These are phyloP conservation scores for Sextonia rubra DNA, from an alignment of 164 flowering plant genomes.

Conservation along the genomic window DNA sequence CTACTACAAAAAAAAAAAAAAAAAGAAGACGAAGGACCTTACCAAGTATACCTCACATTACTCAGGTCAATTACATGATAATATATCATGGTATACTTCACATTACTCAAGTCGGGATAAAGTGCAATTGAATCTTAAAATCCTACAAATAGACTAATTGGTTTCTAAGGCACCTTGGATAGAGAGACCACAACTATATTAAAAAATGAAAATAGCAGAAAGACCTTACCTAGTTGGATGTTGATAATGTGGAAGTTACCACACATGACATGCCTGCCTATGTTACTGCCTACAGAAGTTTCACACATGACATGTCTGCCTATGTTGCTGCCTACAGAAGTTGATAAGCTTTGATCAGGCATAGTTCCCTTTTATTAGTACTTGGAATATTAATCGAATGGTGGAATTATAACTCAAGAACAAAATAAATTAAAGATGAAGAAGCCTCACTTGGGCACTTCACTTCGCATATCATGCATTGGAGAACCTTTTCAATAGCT, in stretches of 20 bases:
- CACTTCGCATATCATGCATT: too few species aligned
- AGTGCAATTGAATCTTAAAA: constrained; percentile 77
- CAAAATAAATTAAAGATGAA: too few species aligned
- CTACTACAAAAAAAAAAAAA: too few species aligned
- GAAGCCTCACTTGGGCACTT: too few species aligned
- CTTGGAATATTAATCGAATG: too few species aligned
- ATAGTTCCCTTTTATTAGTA: too few species aligned
- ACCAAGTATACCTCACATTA: too few species aligned
- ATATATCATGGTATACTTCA: constrained; percentile 43
- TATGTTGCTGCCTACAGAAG: constrained; percentile 68
- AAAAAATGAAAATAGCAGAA: background rate
- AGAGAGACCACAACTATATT: background rate
- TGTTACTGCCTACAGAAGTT: constrained; percentile 71
- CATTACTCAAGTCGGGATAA: constrained; percentile 72
- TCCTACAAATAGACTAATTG: constrained; percentile 40
- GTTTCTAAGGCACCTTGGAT: background rate
- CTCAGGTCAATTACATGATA: background rate
- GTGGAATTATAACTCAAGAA: too few species aligned
- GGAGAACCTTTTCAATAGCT: too few species aligned
- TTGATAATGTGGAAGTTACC: constrained; percentile 81
- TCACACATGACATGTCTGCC: constrained; percentile 89
- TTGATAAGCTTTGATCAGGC: constrained; percentile 6
- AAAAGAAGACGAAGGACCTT: too few species aligned
- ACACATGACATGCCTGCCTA: constrained; percentile 88
- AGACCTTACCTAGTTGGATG: constrained; percentile 71